phyloP scores from a whole-genome alignment of 2,329 filamentous ascomycete species.

The Alternaria postmessia region DNA sequence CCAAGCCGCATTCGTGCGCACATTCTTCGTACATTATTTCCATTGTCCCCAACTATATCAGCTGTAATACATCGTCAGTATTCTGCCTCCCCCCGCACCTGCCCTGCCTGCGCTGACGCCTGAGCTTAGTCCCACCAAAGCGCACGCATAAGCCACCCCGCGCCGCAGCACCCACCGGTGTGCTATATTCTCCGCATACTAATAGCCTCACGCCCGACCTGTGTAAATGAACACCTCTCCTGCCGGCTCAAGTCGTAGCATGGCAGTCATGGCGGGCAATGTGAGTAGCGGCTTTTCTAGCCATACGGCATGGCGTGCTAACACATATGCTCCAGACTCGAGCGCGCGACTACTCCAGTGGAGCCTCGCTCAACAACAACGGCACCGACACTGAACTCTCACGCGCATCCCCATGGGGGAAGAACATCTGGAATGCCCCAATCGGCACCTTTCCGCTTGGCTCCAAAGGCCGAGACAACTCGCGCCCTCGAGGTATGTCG shows the following conservation, averaged over 20 bases:
- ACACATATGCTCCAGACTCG: slow-evolving; percentile 31
- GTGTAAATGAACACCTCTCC: slow-evolving; percentile 29
- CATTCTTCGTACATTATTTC: slow-evolving; percentile 34
- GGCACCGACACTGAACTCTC: slow-evolving; percentile 39
- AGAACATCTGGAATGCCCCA: slow-evolving; percentile 48
- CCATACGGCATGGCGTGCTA: slow-evolving; percentile 1
- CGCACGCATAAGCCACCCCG: slow-evolving; percentile 36
- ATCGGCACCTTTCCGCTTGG: slow-evolving; percentile 37
- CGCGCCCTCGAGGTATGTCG: slow-evolving; percentile 43
- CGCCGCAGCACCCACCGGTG: slow-evolving; percentile 16
- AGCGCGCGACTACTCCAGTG: slow-evolving; percentile 41
- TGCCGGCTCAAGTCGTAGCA: slow-evolving; percentile 31
- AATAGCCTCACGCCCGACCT: slow-evolving; percentile 11
- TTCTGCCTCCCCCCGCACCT: slow-evolving; percentile 19
- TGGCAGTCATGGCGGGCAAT: slow-evolving; percentile 44
- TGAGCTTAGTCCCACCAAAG: slow-evolving; percentile 39
- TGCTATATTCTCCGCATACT: slow-evolving; percentile 13
- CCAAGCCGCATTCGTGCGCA: slow-evolving; percentile 35
- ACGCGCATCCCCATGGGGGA: slow-evolving; percentile 41
- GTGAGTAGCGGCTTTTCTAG: slow-evolving; percentile 30
- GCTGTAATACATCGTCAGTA: slow-evolving; percentile 27
- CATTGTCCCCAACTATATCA: slow-evolving; percentile 21
- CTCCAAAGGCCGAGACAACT: slow-evolving; percentile 41
- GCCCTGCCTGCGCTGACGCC: slow-evolving; percentile 45
- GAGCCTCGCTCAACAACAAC: slow-evolving; percentile 36